These are phyloP conservation scores for Acacia pycnantha DNA, from an alignment of 331 rosid genomes.

Conservation along the genomic window DNA sequence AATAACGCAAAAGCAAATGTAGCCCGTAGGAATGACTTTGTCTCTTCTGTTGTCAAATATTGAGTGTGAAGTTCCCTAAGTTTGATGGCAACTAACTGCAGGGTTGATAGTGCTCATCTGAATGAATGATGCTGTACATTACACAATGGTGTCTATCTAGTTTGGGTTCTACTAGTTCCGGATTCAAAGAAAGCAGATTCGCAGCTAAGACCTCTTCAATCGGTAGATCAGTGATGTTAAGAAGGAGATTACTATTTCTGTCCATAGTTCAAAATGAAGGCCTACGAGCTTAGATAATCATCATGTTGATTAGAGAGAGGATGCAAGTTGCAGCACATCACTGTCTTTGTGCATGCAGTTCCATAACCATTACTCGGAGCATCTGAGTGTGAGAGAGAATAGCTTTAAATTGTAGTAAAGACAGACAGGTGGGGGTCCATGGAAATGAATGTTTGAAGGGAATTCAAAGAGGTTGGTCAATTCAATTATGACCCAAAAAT, in stretches of 20 bases:
- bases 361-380: background rate
- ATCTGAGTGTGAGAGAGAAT: no score
- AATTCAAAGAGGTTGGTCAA: background rate
- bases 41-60: constrained; percentile 12
- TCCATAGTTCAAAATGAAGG: background rate
- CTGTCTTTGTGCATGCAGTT: background rate
- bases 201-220: background rate
- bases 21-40: background rate
- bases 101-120: background rate
- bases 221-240: background rate
- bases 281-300: no score
- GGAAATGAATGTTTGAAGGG: background rate
- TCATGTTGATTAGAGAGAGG: background rate
- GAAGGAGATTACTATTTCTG: background rate
- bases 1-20: background rate
- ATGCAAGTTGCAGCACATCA: background rate
- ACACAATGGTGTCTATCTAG: background rate
- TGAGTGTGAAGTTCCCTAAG: background rate
- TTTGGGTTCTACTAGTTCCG: background rate
- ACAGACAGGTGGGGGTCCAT: no score
- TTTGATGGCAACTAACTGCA: background rate
- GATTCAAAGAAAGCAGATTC: background rate
- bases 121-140: background rate
- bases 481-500: background rate
- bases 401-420: no score